Evolutionary conservation across 495 filamentous ascomycete species (phyloP).

Genomic region (Penicillium macrosclerotiorum): DNA sequence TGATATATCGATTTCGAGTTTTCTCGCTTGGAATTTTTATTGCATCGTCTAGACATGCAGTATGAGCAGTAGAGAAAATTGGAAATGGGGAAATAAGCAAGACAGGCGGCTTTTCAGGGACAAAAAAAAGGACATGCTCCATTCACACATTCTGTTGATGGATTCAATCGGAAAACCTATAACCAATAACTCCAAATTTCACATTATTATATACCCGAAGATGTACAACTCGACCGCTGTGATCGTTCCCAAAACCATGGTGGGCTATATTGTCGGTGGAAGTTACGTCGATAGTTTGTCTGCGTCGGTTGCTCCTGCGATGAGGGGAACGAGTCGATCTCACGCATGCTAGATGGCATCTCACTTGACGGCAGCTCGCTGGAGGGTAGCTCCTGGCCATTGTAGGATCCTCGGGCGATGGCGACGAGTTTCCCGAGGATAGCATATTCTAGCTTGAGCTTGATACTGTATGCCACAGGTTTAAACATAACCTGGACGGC

Average conservation of each 20-base stretch:
- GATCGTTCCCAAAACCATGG: constrained; percentile 17
- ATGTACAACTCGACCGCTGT: constrained; percentile 3
- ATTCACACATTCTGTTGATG: no score
- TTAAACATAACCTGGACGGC: constrained; percentile 51
- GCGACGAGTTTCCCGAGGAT: constrained; percentile 50
- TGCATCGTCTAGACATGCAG: no score
- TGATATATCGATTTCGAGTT: no score
- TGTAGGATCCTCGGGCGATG: constrained; percentile 18
- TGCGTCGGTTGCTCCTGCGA: neutral
- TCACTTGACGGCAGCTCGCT: no score
- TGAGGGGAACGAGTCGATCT: constrained; percentile 14
- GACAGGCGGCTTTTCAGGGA: no score
- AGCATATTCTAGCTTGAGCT: constrained; percentile 54
- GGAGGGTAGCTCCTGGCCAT: constrained; percentile 11
- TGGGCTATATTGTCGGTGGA: constrained; percentile 10
- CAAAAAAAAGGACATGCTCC: no score
- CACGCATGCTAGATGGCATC: constrained; percentile 15
- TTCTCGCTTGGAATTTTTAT: no score
- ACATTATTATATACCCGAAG: constrained; percentile 1
- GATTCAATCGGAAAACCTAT: no score
- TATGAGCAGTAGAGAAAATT: no score
- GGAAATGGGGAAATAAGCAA: no score
- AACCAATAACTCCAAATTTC: no score
- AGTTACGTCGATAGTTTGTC: neutral
- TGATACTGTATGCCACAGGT: constrained; percentile 51